These are phyloP conservation scores for Calonectria multiphialidica DNA, from an alignment of 2,329 filamentous ascomycete species.

Conservation along the genomic window DNA sequence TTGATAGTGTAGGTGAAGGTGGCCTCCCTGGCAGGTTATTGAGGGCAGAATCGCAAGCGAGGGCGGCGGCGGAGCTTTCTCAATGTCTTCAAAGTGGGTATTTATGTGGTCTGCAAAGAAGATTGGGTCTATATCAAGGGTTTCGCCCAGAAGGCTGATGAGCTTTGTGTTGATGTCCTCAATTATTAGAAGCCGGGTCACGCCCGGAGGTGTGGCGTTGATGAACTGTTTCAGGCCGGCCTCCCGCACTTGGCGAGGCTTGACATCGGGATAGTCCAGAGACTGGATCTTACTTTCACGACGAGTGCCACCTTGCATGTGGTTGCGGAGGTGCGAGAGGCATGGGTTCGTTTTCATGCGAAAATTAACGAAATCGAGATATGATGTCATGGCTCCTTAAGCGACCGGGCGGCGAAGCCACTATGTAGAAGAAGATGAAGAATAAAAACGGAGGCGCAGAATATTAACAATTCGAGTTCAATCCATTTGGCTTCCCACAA, in stretches of 20 bases:
- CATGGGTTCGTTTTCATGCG: neutral
- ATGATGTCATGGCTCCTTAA: neutral
- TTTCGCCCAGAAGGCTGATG: constrained; percentile 23
- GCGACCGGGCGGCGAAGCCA: neutral
- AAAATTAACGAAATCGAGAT: neutral
- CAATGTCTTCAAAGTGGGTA: constrained; percentile 32
- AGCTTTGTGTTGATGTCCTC: constrained; percentile 29
- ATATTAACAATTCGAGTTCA: neutral
- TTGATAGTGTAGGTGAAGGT: constrained; percentile 35
- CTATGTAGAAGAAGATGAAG: neutral
- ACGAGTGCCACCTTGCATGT: neutral
- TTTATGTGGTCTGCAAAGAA: constrained; percentile 34
- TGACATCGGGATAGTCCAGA: neutral
- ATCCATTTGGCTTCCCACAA: neutral
- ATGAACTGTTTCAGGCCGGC: neutral
- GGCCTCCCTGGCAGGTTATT: constrained; percentile 18
- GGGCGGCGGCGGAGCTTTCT: constrained; percentile 32
- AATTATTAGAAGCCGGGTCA: constrained; percentile 25
- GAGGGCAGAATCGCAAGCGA: constrained; percentile 31
- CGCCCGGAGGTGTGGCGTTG: neutral
- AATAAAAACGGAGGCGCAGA: neutral
- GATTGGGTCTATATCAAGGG: constrained; percentile 32
- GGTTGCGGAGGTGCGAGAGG: neutral
- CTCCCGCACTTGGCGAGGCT: neutral
- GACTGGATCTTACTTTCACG: neutral